Evolutionary conservation across 2,329 filamentous ascomycete genomes (phyloP).

Genomic region (Alternaria incomplexa): DNA sequence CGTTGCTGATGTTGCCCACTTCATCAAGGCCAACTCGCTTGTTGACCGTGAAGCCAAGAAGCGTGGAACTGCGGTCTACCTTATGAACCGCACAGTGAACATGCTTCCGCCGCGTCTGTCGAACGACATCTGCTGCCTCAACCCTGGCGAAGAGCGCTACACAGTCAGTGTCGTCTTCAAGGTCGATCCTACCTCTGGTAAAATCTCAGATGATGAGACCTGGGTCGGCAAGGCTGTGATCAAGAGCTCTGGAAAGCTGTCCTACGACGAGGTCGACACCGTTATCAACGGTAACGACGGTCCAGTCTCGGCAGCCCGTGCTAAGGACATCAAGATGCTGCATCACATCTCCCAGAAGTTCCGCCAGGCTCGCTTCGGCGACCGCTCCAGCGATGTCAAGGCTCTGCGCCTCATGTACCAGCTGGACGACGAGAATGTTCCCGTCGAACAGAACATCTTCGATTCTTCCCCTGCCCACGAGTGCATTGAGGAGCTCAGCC

Average conservation of each 20-base stretch:
- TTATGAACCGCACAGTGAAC: constrained; percentile 86
- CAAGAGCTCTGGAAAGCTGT: constrained; percentile 86
- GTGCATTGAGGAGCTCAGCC: constrained; percentile 91
- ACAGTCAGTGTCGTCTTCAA: constrained; percentile 93
- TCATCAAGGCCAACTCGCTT: constrained; percentile 93
- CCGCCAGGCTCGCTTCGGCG: constrained; percentile 83
- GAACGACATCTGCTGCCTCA: constrained; percentile 84
- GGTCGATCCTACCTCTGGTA: constrained; percentile 80
- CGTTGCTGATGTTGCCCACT: constrained; percentile 93
- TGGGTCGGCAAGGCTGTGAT: constrained; percentile 95
- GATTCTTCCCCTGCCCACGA: constrained; percentile 88
- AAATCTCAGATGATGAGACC: constrained; percentile 80
- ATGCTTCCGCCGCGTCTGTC: constrained; percentile 88
- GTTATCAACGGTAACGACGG: constrained; percentile 74
- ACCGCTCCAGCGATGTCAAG: constrained; percentile 78
- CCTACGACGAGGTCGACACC: constrained; percentile 83
- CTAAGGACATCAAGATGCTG: constrained; percentile 80
- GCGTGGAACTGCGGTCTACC: constrained; percentile 92
- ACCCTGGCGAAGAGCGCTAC: constrained; percentile 85
- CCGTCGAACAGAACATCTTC: constrained; percentile 95
- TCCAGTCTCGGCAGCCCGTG: constrained; percentile 68
- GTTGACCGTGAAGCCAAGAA: constrained; percentile 98
- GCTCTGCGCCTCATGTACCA: constrained; percentile 89
- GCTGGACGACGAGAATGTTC: constrained; percentile 96
- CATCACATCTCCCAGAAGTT: constrained; percentile 86